Evolutionary conservation across 345 rosid species (phyloP), one percentile per base, ranked within the genome.

Genomic region (Euclidium syriacum): DNA sequence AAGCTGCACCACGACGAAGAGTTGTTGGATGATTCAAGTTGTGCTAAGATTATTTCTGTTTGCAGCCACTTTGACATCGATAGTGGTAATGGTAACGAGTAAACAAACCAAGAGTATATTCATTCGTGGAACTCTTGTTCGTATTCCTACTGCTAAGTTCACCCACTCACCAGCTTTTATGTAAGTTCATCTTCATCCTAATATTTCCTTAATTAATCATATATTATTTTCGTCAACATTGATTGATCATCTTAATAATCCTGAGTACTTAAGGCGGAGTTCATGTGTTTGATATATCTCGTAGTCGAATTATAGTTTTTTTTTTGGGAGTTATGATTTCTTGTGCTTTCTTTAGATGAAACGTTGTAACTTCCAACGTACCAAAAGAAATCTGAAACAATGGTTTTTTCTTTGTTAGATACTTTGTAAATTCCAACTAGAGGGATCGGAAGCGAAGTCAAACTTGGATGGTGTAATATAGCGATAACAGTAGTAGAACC

Each of bases 81-180:
- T 92, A 4, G 54, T 84, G 44, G 79, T 92, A 10, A 76, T 87
- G 78, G 83, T 71, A 35, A 83, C 88, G 1, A 62, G 87, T 72
- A 72, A 87, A 67, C 83, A 92, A 64, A 78, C 81, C 0, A 62
- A 69, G 67, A 2, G 9, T 5, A 54, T 65, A 63, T 30, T 23
- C 0, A 6, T 56, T 30, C 83, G 82, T 2, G 78, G 75, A 7
- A 0, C 26, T 3, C 48, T 63, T 10, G 0, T 9, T 1, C 52
- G 1, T 2, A 12, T 51, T 22, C 75, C 64, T 17, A 3, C 63
- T 15, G 91, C 95, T 57, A 85, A 83, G 66, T 89, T 89, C 72
- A 67, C 20, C 32, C 34, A 85, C 67, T 83, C 95, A 3, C 95
- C 96, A 0, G 96, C 96, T 43, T 70, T 86, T 49, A 56, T 86